Base-by-base conservation (phyloP, 2,329 filamentous ascomycete species). In the Monosporascus sp. region DNA sequence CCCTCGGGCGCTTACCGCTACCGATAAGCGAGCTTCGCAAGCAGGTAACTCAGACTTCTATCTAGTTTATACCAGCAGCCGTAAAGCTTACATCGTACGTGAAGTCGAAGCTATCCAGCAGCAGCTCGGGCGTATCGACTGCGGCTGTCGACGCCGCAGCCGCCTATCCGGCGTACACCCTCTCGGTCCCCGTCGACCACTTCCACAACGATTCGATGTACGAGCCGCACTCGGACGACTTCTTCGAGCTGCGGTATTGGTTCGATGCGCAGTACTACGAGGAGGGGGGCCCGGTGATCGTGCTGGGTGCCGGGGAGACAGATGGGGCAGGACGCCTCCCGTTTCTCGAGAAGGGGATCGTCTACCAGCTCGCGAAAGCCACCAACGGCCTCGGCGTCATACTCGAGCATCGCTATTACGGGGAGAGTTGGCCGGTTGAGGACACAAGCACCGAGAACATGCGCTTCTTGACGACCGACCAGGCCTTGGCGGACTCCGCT, bases 361-460 rank as follows among this genome's bases (percentile, higher is more conserved):
- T 49, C 11, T 37, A 37, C 31, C 47, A 49, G 31, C 47, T 49
- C 11, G 47, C 47, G 26, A 37, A 38, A 27, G 47, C 27, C 17
- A 49, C 47, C 43, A 46, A 46, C 11, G 43, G 43, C 22, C 20
- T 46, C 24, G 43, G 78, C 8, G 75, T 81, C 3, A 80, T 81
- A 54, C 67, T 80, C 3, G 77, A 80, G 59, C 78, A 80, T 51
- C 67, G 77, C 20, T 77, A 78, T 57, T 79, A 80, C 57, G 77
- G 77, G 26, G 51, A 73, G 27, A 78, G 75, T 56, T 79, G 68
- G 53, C 78, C 78, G 0, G 77, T 73, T 54, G 72, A 74, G 19
- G 71, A 69, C 17, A 75, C 72, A 37, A 75, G 74, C 1, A 79
- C 76, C 3, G 78, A 80, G 56, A 66, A 78, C 50, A 59, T 80